Percentiles rank a stretch among this genome's conserved stretches.
Conservation (phyloP, 805 yeast species). For the Starmerella khaoyaiensis region DNA sequence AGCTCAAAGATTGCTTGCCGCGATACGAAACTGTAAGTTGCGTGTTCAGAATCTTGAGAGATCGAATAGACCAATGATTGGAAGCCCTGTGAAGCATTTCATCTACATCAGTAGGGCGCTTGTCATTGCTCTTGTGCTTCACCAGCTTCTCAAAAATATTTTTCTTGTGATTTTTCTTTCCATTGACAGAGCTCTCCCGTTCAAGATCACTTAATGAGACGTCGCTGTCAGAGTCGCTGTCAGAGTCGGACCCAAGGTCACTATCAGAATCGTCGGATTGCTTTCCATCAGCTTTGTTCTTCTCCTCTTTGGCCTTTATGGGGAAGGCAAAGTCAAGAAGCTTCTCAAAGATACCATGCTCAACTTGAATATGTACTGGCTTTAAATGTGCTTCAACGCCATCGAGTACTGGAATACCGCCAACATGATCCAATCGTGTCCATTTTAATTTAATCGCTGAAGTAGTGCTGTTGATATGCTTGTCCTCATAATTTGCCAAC, state of each 20-base stretch:
- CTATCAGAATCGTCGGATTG: background rate
- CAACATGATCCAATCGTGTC: slow-evolving; percentile 77
- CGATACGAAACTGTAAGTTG: slow-evolving; percentile 58
- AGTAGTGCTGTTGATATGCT: slow-evolving; percentile 19
- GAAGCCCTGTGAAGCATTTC: slow-evolving; percentile 69
- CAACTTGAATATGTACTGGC: slow-evolving; percentile 63
- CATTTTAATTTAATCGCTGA: slow-evolving; percentile 40
- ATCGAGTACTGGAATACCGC: slow-evolving; percentile 76
- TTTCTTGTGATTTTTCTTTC: background rate
- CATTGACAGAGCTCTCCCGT: background rate
- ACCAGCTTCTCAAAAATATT: background rate
- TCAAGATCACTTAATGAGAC: slow-evolving; percentile 1
- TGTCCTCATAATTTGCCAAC: slow-evolving; percentile 37
- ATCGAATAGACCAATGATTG: slow-evolving; percentile 52
- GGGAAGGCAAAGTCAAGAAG: slow-evolving; percentile 65
- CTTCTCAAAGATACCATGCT: slow-evolving; percentile 52
- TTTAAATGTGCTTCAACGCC: slow-evolving; percentile 45
- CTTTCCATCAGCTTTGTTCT: slow-evolving; percentile 7
- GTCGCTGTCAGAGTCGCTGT: slow-evolving; percentile 4
- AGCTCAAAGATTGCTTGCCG: slow-evolving; percentile 41
- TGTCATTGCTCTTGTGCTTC: background rate
- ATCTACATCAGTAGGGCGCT: slow-evolving; percentile 31
- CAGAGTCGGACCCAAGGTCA: slow-evolving; percentile 6
- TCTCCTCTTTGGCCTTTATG: slow-evolving; percentile 22
- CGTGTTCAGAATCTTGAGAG: slow-evolving; percentile 40